These are phyloP conservation scores for Limonomyces culmigenus DNA, from an alignment of 1,284 basidiomycete species.

Conservation along the genomic window DNA sequence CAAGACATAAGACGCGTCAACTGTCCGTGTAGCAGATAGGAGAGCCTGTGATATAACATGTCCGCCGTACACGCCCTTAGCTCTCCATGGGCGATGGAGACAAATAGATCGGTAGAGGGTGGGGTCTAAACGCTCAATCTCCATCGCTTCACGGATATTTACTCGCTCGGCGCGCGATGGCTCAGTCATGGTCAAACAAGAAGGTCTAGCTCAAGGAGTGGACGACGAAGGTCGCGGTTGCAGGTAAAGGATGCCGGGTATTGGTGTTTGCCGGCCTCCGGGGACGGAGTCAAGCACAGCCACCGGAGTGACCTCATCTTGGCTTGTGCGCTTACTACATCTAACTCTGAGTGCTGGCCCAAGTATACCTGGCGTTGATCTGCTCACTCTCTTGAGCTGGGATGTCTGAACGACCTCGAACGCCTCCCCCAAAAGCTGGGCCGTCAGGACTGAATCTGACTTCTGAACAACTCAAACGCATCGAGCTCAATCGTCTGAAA, in stretches of 20 bases:
- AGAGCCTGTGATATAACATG: slow-evolving; percentile 83
- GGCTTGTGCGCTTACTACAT: too few relatives aligned
- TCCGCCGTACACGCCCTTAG: slow-evolving; percentile 78
- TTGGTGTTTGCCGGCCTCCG: too few relatives aligned
- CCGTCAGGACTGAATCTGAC: slow-evolving; percentile 12
- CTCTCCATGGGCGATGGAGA: slow-evolving; percentile 47
- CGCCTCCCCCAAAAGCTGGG: not conserved
- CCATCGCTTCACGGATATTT: slow-evolving; percentile 51
- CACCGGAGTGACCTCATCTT: too few relatives aligned
- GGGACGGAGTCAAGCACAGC: too few relatives aligned
- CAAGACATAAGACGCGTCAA: slow-evolving; percentile 47
- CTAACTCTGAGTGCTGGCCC: too few relatives aligned
- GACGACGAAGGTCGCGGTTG: too few relatives aligned
- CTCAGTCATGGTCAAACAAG: too few relatives aligned
- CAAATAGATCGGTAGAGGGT: slow-evolving; percentile 63
- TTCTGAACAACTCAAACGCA: slow-evolving; percentile 26
- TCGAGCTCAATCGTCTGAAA: slow-evolving; percentile 39
- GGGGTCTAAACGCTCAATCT: slow-evolving; percentile 65
- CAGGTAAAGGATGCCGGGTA: too few relatives aligned
- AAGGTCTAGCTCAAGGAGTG: too few relatives aligned
- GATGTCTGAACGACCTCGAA: not conserved
- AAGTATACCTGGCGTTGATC: too few relatives aligned
- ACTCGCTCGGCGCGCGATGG: slow-evolving; percentile 37
- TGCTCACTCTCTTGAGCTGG: too few relatives aligned
- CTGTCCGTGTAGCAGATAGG: slow-evolving; percentile 62